Evolutionary conservation across 352 stramenopile genomes (phyloP), one percentile per base, ranked within the genome.

Genomic region (Phytophthora citrophthora): DNA sequence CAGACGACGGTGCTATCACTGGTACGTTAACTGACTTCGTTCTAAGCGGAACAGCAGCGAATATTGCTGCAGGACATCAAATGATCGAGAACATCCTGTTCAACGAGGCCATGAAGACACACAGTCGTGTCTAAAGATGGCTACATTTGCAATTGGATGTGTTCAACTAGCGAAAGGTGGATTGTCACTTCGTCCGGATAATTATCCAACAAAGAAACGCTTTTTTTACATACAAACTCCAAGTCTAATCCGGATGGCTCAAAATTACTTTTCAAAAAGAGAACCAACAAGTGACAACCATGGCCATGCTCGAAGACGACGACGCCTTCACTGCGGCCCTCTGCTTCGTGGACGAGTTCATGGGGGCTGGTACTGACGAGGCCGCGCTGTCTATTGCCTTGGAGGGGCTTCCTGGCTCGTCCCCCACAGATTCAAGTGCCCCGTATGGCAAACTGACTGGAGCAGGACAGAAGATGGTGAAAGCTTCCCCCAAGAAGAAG

Each of bases 21-120:
- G 65, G 65, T 20, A 50, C 58, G 13, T 51, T 78, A 39, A 83
- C 74, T 0, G 68, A 83, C 47, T 80, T 83, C 53, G 70, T 80
- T 13, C 61, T 83, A 24, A 75, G 60, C 11, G 65, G 64, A 8
- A 80, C 69, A 6, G 68, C 66, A 0, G 61, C 61, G 23, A 83
- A 77, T 16, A 73, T 83, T 48, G 64, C 68, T 29, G 59, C 64
- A 34, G 72, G 74, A 46, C 74, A 83, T 45, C 74, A 83, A 45
- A 78, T 83, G 71, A 83, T 83, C 24, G 74, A 83, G 50, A 80
- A 83, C 52, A 73, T 82, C 31, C 50, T 82, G 24, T 70, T 82
- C 27, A 76, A 82, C 54, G 70, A 82, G 46, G 63, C 58, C 32
- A 72, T 76, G 38, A 16, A 31, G 27, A 18, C 24, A 18, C 51